Percentiles rank a stretch among this genome's conserved stretches.
phyloP scores from a whole-genome alignment of 164 flowering plant genomes.

The Akebia trifoliata region DNA sequence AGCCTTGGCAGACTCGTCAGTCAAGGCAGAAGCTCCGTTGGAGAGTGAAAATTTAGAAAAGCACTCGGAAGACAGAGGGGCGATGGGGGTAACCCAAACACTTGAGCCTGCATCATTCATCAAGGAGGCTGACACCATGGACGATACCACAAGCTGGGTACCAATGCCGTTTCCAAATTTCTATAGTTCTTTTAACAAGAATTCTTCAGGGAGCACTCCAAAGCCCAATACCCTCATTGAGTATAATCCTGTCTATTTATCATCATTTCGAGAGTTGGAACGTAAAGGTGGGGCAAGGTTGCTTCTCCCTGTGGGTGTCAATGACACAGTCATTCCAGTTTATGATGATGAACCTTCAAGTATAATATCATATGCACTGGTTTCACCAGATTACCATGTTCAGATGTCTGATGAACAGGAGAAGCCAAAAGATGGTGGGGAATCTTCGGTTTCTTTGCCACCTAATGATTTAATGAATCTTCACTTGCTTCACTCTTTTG shows the following conservation, averaged over 20 bases:
- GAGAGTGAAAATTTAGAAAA: conserved; percentile 35
- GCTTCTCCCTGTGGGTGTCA: conserved; percentile 68
- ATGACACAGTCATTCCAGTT: conserved; percentile 79
- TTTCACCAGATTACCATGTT: conserved; percentile 53
- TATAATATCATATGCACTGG: conserved; percentile 66
- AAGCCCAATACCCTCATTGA: conserved; percentile 53
- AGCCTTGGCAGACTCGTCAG: conserved; percentile 29
- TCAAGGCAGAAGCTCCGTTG: conserved; percentile 13
- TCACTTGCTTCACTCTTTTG: conserved; percentile 41
- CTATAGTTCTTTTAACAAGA: conserved; percentile 60
- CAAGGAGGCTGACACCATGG: conserved; percentile 42
- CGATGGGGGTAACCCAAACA: conserved; percentile 25
- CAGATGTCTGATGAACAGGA: conserved; percentile 64
- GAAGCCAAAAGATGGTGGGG: conserved; percentile 43
- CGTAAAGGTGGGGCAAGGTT: conserved; percentile 63
- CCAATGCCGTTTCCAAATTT: conserved; percentile 62
- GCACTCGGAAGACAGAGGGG: conserved; percentile 34
- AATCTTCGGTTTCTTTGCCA: conserved; percentile 35
- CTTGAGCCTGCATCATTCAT: conserved; percentile 24
- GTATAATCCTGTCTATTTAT: conserved; percentile 61
- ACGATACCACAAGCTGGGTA: conserved; percentile 60
- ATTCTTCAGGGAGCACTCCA: conserved; percentile 33
- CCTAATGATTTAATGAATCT: conserved; percentile 33
- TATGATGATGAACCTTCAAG: conserved; percentile 99
- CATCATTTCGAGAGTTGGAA: conserved; percentile 61